These are phyloP conservation scores for Hibiscus tridactylites DNA, from an alignment of 345 rosid genomes.

Conservation along the genomic window DNA sequence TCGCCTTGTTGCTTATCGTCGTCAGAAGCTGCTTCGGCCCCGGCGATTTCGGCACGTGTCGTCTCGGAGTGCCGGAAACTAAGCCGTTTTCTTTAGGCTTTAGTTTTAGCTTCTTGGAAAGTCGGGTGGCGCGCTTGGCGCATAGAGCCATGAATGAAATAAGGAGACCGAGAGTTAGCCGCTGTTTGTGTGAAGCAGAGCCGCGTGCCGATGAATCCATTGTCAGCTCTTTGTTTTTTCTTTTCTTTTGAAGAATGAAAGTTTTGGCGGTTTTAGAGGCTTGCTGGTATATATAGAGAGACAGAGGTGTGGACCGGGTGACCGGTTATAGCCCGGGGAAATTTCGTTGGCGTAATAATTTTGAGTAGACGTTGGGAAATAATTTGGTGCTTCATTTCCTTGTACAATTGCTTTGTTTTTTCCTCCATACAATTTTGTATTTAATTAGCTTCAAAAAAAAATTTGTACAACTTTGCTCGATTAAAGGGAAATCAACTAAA, in stretches of 20 bases:
- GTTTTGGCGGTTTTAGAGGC: not conserved
- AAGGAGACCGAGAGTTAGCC: slow-evolving; percentile 26
- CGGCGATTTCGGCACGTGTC: not conserved
- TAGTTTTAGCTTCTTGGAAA: slow-evolving; percentile 39
- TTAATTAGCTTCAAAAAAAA: too few relatives aligned
- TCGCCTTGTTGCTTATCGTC: slow-evolving; percentile 51
- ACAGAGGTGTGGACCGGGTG: not conserved
- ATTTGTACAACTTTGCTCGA: too few relatives aligned
- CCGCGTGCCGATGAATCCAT: slow-evolving; percentile 27
- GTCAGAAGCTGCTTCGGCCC: slow-evolving; percentile 41
- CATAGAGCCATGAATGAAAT: slow-evolving; percentile 44
- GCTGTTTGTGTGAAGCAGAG: slow-evolving; percentile 33
- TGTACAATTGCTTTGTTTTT: too few relatives aligned
- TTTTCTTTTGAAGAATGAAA: not conserved
- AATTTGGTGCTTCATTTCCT: too few relatives aligned
- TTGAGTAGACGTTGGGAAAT: too few relatives aligned
- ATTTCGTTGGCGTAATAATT: not conserved
- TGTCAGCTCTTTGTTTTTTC: not conserved
- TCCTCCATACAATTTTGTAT: too few relatives aligned
- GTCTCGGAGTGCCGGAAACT: slow-evolving; percentile 1
- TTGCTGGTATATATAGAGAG: not conserved
- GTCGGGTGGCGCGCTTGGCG: slow-evolving; percentile 44
- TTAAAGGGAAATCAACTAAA: too few relatives aligned
- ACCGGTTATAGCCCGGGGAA: slow-evolving; percentile 8
- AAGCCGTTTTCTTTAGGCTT: slow-evolving; percentile 10